A percentile compares a stretch with the other conserved stretches of the same genome.
Evolutionary conservation across 2,329 filamentous ascomycete species (phyloP).

Genomic region (Ceratocystis variospora): DNA sequence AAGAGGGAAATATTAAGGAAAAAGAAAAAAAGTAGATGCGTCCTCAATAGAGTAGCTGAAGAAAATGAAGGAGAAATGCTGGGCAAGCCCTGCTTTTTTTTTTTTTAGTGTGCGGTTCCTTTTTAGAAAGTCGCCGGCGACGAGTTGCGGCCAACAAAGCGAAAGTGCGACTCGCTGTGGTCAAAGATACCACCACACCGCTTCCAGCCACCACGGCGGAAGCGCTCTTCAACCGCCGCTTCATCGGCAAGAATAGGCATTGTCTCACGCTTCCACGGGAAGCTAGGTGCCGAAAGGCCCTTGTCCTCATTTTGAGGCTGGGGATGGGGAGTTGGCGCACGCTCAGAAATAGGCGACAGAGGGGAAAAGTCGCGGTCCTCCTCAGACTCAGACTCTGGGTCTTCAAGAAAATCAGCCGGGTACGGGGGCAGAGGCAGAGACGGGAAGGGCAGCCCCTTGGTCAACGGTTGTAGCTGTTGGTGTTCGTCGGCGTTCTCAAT

Average conservation of each 20-base stretch:
- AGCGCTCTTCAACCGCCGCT: conserved; percentile 21
- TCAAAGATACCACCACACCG: conserved; percentile 22
- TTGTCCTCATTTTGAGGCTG: not conserved
- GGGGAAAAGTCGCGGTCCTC: conserved; percentile 16
- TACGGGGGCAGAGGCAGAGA: conserved; percentile 8
- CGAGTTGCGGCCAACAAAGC: conserved; percentile 20
- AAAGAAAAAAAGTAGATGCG: not conserved
- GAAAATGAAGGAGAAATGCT: not conserved
- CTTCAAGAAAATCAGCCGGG: conserved; percentile 9
- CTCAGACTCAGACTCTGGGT: conserved; percentile 16
- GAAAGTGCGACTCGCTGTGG: conserved; percentile 11
- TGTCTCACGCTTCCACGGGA: conserved; percentile 21
- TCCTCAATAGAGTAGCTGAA: not conserved
- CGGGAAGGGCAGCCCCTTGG: conserved; percentile 12
- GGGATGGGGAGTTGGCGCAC: conserved; percentile 15
- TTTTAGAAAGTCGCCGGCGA: conserved; percentile 18
- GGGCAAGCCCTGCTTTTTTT: not conserved
- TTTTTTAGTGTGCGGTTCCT: not conserved
- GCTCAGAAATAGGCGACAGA: conserved; percentile 13
- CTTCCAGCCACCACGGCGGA: conserved; percentile 24
- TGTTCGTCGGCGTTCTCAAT: conserved; percentile 15
- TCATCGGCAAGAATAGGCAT: conserved; percentile 19
- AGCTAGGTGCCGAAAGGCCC: conserved; percentile 19
- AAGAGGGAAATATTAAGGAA: not conserved
- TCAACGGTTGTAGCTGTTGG: conserved; percentile 10